Conservation (phyloP, 2,329 filamentous ascomycete genomes). For the Fusarium sp. region DNA sequence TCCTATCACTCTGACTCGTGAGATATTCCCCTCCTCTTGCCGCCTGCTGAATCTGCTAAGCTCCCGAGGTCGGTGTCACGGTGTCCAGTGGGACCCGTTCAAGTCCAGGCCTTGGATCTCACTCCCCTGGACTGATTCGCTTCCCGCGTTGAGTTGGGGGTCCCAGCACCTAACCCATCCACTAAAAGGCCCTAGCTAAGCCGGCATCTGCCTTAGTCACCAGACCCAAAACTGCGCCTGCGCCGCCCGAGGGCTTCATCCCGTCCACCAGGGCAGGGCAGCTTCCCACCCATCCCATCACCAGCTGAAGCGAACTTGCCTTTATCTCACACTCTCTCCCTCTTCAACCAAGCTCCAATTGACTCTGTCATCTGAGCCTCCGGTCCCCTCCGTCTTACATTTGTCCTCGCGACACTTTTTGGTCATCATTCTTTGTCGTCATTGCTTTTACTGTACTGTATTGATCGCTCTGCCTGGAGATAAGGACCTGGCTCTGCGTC, state of each 20-base stretch:
- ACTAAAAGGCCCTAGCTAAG: conserved; percentile 34
- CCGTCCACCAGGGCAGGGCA: conserved; percentile 20
- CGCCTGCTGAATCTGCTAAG: neutral
- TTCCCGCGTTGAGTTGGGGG: conserved; percentile 1
- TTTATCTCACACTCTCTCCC: conserved; percentile 33
- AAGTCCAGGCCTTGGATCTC: neutral
- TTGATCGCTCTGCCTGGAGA: conserved; percentile 13
- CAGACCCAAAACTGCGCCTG: conserved; percentile 32
- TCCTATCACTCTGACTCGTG: neutral
- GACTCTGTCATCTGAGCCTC: conserved; percentile 34
- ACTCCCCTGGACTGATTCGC: conserved; percentile 22
- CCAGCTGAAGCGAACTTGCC: conserved; percentile 22
- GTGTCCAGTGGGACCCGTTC: neutral
- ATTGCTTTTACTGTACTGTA: conserved; percentile 22
- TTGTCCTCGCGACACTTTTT: conserved; percentile 21
- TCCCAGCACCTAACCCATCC: conserved; percentile 17
- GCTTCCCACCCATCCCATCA: conserved; percentile 17
- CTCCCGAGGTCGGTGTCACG: neutral
- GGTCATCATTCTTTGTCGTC: conserved; percentile 30
- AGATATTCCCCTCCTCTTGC: neutral
- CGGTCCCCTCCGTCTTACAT: conserved; percentile 20
- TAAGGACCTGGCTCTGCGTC: conserved; percentile 23
- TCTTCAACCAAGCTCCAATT: conserved; percentile 37
- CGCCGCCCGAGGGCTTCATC: conserved; percentile 32
- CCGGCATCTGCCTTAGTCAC: conserved; percentile 42